Conservation (phyloP, 495 filamentous ascomycete genomes). For the Penicillium ochrochloron region DNA sequence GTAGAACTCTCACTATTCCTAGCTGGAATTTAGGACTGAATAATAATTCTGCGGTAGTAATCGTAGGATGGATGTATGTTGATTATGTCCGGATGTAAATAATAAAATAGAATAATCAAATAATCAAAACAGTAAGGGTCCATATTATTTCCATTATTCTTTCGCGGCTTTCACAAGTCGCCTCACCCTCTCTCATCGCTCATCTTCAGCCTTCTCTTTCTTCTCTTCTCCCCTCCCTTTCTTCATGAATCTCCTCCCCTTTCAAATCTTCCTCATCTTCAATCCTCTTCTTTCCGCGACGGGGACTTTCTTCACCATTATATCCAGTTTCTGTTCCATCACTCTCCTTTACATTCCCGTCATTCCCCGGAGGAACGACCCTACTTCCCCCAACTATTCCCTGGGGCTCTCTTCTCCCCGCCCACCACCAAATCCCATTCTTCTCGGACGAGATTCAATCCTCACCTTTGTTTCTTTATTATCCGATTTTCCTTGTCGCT, state of each 20-base stretch:
- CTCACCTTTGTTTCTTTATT: conserved; percentile 9
- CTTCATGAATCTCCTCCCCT: conserved; percentile 14
- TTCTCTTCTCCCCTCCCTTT: conserved; percentile 1
- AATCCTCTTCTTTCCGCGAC: neutral
- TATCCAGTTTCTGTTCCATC: conserved; percentile 19
- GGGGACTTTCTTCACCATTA: conserved; percentile 8
- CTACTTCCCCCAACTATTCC: conserved; percentile 6
- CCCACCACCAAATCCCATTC: conserved; percentile 16
- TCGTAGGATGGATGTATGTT: neutral
- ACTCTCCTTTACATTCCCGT: conserved; percentile 30
- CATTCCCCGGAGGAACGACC: conserved; percentile 52
- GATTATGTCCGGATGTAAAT: neutral
- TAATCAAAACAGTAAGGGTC: conserved; percentile 38
- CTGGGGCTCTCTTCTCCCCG: conserved; percentile 3
- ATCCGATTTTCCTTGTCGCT: conserved; percentile 9
- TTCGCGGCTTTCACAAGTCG: conserved; percentile 24
- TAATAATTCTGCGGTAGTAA: neutral
- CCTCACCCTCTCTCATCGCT: conserved; percentile 34
- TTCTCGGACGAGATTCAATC: neutral
- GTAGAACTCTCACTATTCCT: neutral
- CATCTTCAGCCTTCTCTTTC: conserved; percentile 29
- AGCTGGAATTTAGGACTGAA: neutral
- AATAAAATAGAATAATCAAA: conserved; percentile 1
- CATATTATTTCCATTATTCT: conserved; percentile 18
- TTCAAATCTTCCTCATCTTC: conserved; percentile 24